These are phyloP conservation scores for Elaeis guineensis DNA, from an alignment of 176 grass and related monocot species.

Conservation along the genomic window DNA sequence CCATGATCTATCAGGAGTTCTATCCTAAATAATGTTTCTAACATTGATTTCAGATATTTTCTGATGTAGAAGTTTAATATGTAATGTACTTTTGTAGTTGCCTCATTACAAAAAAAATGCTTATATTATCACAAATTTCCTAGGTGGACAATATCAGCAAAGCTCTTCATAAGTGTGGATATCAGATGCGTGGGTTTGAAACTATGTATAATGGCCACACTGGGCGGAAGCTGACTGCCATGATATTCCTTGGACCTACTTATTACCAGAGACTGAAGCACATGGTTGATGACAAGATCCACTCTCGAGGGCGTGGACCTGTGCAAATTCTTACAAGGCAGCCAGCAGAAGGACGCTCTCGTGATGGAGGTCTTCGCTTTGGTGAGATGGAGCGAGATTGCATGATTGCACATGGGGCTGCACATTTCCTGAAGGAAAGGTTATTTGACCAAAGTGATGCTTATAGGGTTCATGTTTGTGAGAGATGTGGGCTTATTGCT, in stretches of 20 bases:
- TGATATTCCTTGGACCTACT: constrained; percentile 94
- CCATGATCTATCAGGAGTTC: no score
- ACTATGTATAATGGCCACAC: constrained; percentile 99
- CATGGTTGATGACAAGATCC: constrained; percentile 97
- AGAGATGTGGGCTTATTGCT: constrained; percentile 89
- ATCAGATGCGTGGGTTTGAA: constrained; percentile 98
- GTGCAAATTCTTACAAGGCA: constrained; percentile 95
- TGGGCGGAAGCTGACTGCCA: constrained; percentile 62
- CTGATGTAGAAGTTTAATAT: no score
- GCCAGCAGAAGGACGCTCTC: constrained; percentile 83
- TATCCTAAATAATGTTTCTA: no score
- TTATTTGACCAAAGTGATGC: constrained; percentile 96
- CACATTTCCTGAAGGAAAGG: constrained; percentile 95
- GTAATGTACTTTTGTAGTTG: no score
- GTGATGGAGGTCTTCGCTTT: constrained; percentile 87
- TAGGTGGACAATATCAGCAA: constrained; percentile 95
- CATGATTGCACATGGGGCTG: constrained; percentile 96
- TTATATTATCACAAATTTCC: background rate
- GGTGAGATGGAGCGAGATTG: constrained; percentile 99
- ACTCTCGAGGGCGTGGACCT: constrained; percentile 87
- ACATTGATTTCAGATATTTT: no score
- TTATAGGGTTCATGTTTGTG: constrained; percentile 95
- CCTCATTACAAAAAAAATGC: no score
- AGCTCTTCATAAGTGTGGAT: constrained; percentile 88
- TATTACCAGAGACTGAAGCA: constrained; percentile 98